A percentile compares a stretch with the other conserved stretches of the same genome.
phyloP scores from a whole-genome alignment of 176 grass and related monocot species.

The Raddia guianensis region DNA sequence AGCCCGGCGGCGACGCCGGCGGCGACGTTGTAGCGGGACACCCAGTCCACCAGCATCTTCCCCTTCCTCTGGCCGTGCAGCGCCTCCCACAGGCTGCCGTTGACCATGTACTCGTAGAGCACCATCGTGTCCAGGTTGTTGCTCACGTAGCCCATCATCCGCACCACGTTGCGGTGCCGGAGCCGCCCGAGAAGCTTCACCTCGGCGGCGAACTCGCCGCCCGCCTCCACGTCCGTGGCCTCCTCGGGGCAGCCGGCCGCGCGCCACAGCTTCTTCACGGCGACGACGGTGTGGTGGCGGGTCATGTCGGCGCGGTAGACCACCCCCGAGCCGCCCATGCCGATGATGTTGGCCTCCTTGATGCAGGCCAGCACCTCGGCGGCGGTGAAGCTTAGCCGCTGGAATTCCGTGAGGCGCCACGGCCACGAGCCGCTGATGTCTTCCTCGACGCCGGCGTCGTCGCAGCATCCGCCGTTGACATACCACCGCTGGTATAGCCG shows the following conservation, averaged over 20 bases:
- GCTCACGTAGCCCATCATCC: slow-evolving; percentile 90
- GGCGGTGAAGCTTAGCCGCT: slow-evolving; percentile 88
- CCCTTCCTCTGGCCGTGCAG: slow-evolving; percentile 66
- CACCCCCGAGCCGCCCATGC: slow-evolving; percentile 88
- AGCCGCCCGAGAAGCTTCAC: slow-evolving; percentile 83
- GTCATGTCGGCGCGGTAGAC: slow-evolving; percentile 94
- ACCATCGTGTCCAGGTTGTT: slow-evolving; percentile 92
- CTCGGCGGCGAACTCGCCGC: slow-evolving; percentile 73
- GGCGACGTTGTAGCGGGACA: slow-evolving; percentile 86
- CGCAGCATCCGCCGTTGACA: slow-evolving; percentile 65
- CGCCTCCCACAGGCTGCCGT: slow-evolving; percentile 94
- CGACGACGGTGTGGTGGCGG: slow-evolving; percentile 70
- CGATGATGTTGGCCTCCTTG: slow-evolving; percentile 90
- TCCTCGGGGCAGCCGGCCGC: slow-evolving; percentile 48
- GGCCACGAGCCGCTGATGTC: slow-evolving; percentile 67
- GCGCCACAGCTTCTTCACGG: slow-evolving; percentile 94
- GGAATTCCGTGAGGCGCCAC: slow-evolving; percentile 87
- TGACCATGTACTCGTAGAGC: slow-evolving; percentile 96
- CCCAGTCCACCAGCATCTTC: slow-evolving; percentile 78
- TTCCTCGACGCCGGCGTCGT: slow-evolving; percentile 51
- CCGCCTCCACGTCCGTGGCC: slow-evolving; percentile 39
- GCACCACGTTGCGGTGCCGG: slow-evolving; percentile 84
- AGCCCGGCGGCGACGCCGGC: slow-evolving; percentile 76
- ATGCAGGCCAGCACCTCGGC: slow-evolving; percentile 83
- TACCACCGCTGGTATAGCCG: slow-evolving; percentile 69